Evolutionary conservation across 495 filamentous ascomycete species (phyloP).

Genomic region (Xylaria sp.): DNA sequence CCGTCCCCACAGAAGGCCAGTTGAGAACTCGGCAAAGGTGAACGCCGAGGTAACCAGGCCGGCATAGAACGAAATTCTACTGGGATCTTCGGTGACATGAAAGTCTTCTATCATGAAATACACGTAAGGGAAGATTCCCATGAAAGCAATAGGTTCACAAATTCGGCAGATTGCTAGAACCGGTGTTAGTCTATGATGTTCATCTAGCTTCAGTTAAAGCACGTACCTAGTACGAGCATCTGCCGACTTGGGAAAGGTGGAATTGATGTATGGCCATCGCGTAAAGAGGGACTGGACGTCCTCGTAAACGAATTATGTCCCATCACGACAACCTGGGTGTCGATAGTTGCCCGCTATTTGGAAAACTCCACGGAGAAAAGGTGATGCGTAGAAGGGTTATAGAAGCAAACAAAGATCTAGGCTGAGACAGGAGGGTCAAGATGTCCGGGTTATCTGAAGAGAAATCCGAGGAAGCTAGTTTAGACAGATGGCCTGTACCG

Average conservation of each 20-base stretch:
- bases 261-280: conserved; percentile 29
- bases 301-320: conserved; percentile 34
- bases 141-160: conserved; percentile 98
- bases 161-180: conserved; percentile 84
- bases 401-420: conserved; percentile 3
- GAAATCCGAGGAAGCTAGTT: background rate
- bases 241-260: conserved; percentile 64
- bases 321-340: conserved; percentile 31
- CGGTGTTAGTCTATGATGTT: conserved; percentile 44
- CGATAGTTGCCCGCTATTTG: conserved; percentile 29
- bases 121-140: conserved; percentile 98
- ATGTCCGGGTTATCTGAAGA: background rate
- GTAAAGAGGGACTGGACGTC: conserved; percentile 30
- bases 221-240: conserved; percentile 75
- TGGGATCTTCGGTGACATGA: conserved; percentile 76
- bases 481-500: conserved; percentile 9
- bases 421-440: background rate
- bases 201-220: conserved; percentile 17
- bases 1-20: conserved; percentile 89
- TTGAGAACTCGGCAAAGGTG: conserved; percentile 92
- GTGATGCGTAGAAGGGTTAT: background rate
- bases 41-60: conserved; percentile 98
- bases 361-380: conserved; percentile 20
- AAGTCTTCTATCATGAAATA: conserved; percentile 98
- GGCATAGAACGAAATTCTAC: conserved; percentile 87